Conservation (phyloP, 129 eudicot genomes). For the Erigeron canadensis region DNA sequence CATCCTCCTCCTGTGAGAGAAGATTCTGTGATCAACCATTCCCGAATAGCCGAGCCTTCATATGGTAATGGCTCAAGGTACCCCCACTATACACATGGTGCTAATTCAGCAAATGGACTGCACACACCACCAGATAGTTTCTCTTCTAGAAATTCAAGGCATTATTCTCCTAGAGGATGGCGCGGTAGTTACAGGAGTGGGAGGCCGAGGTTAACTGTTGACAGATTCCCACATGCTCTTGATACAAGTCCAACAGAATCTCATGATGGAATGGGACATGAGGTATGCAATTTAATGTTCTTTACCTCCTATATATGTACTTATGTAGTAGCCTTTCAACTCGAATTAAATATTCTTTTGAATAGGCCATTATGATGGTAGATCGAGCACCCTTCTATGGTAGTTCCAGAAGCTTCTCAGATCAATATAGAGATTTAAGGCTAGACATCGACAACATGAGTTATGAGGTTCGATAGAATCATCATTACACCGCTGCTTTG, state of each 20-base stretch:
- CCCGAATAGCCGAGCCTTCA: constrained; percentile 40
- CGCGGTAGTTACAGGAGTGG: constrained; percentile 49
- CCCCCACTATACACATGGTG: constrained; percentile 39
- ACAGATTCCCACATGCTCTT: constrained; percentile 34
- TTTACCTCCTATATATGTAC: not conserved
- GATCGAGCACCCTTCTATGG: constrained; percentile 42
- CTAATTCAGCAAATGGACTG: constrained; percentile 27
- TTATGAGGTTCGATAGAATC: constrained; percentile 42
- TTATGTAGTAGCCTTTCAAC: not conserved
- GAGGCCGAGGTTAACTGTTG: constrained; percentile 42
- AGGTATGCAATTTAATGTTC: constrained; percentile 36
- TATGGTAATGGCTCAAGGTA: constrained; percentile 38
- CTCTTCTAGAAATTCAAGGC: constrained; percentile 46
- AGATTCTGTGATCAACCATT: constrained; percentile 29
- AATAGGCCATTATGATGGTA: constrained; percentile 36
- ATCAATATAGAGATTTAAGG: constrained; percentile 59
- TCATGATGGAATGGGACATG: constrained; percentile 40
- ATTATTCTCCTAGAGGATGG: constrained; percentile 42
- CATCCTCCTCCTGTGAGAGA: constrained; percentile 40
- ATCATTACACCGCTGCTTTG: not conserved
- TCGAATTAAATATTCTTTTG: not conserved
- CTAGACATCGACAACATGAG: constrained; percentile 62
- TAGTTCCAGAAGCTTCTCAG: constrained; percentile 39
- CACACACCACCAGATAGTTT: constrained; percentile 25
- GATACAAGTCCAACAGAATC: constrained; percentile 35